Conservation (phyloP, 2,329 filamentous ascomycete genomes). For the Neocatenulostroma microsporum region DNA sequence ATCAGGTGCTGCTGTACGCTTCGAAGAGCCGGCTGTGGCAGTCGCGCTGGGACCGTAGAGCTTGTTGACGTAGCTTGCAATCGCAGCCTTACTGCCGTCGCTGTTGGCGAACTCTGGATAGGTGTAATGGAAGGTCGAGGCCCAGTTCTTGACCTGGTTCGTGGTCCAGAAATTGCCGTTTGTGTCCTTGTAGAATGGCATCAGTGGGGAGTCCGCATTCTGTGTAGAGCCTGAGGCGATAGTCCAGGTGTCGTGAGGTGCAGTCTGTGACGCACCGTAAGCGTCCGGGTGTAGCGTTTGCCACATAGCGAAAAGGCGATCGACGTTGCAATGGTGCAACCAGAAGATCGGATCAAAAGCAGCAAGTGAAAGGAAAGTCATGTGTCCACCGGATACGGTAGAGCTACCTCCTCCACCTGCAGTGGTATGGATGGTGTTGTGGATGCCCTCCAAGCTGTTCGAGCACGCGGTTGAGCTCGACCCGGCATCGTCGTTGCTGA, state of each 20-base stretch:
- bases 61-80: constrained; percentile 42
- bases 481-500: constrained; percentile 24
- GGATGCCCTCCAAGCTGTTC: constrained; percentile 29
- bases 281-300: constrained; percentile 21
- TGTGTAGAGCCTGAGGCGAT: constrained; percentile 19
- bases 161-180: constrained; percentile 61
- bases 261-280: constrained; percentile 19
- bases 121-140: constrained; percentile 59
- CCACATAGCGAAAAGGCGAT: constrained; percentile 29
- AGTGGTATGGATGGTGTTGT: constrained; percentile 29
- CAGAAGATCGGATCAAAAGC: constrained; percentile 30
- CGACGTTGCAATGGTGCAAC: constrained; percentile 30
- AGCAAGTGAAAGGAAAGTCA: constrained; percentile 25
- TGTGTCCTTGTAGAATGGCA: constrained; percentile 56
- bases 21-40: constrained; percentile 24
- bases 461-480: constrained; percentile 20
- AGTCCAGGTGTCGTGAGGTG: constrained; percentile 25
- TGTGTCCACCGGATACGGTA: constrained; percentile 19
- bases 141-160: constrained; percentile 49
- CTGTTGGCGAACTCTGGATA: constrained; percentile 56
- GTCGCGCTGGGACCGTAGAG: constrained; percentile 45
- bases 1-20: constrained; percentile 9
- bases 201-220: constrained; percentile 24
- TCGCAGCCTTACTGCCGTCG: constrained; percentile 31
- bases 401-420: constrained; percentile 19